Conservation (phyloP, 2,329 filamentous ascomycete species). For the Pseudocercospora fijiensis region DNA sequence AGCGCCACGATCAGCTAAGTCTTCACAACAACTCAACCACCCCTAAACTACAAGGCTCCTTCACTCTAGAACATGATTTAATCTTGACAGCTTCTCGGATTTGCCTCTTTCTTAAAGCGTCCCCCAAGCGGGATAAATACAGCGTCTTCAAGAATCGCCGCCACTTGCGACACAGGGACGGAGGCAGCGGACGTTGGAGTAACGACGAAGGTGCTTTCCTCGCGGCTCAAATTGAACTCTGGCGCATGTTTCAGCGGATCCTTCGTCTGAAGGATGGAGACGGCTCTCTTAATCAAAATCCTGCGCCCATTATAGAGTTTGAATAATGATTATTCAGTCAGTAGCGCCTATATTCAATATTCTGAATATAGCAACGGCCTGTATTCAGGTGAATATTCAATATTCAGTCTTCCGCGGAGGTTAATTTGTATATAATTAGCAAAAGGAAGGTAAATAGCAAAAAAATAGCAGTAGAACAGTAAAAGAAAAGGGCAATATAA, state of each 20-base stretch:
- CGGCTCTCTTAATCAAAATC: not conserved
- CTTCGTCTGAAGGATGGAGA: not conserved
- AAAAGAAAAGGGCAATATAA: too few species aligned
- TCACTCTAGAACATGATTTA: slow-evolving; percentile 37
- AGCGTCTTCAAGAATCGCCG: slow-evolving; percentile 57
- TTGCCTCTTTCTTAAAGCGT: slow-evolving; percentile 73
- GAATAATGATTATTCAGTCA: too few species aligned
- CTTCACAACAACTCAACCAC: not conserved
- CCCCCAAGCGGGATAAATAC: slow-evolving; percentile 60
- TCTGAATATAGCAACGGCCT: too few species aligned
- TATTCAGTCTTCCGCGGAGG: too few species aligned
- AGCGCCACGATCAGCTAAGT: slow-evolving; percentile 1
- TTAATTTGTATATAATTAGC: too few species aligned
- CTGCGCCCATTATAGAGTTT: too few species aligned
- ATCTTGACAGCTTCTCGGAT: slow-evolving; percentile 76
- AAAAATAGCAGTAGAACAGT: too few species aligned
- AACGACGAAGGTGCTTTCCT: slow-evolving; percentile 39
- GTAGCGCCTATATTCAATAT: too few species aligned
- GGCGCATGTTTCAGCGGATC: slow-evolving; percentile 29
- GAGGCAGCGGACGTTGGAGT: too few species aligned
- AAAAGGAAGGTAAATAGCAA: too few species aligned
- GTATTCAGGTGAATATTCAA: too few species aligned
- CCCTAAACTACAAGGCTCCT: not conserved
- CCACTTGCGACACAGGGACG: slow-evolving; percentile 57
- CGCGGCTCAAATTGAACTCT: slow-evolving; percentile 57